A percentile compares a stretch with the other conserved stretches of the same genome.
Evolutionary conservation across 1,139 yeast species (phyloP).

Genomic region (Pneumocystis canis): DNA sequence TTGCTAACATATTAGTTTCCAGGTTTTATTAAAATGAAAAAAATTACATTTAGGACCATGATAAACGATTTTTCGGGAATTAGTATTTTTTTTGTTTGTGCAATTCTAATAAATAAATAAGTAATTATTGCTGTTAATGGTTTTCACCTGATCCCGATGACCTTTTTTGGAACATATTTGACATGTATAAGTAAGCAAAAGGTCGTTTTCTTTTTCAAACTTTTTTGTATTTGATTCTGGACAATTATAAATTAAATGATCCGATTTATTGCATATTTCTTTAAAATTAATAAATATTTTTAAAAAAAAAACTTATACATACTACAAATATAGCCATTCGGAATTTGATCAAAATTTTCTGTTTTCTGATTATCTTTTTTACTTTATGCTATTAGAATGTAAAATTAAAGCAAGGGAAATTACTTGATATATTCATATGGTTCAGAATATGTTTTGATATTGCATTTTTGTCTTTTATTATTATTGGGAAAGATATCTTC

Average conservation of each 20-base stretch:
- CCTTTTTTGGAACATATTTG: neutral
- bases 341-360: neutral
- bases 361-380: neutral
- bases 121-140: neutral
- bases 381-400: neutral
- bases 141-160: neutral
- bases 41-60: constrained; percentile 14
- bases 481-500: neutral
- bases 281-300: neutral
- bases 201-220: neutral
- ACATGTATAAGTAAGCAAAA: neutral
- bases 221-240: neutral
- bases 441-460: neutral
- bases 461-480: neutral
- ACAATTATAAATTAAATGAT: neutral
- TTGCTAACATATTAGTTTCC: constrained; percentile 31
- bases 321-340: neutral
- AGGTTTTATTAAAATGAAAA: constrained; percentile 18
- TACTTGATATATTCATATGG: neutral
- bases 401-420: neutral
- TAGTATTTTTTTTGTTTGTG: constrained; percentile 14
- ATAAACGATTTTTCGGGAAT: constrained; percentile 6
- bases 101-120: neutral
- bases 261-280: neutral
- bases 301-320: neutral